Evolutionary conservation across 352 stramenopile species (phyloP), one percentile per base, ranked within the genome.

Genomic region (Phytophthora fragariaefolia): DNA sequence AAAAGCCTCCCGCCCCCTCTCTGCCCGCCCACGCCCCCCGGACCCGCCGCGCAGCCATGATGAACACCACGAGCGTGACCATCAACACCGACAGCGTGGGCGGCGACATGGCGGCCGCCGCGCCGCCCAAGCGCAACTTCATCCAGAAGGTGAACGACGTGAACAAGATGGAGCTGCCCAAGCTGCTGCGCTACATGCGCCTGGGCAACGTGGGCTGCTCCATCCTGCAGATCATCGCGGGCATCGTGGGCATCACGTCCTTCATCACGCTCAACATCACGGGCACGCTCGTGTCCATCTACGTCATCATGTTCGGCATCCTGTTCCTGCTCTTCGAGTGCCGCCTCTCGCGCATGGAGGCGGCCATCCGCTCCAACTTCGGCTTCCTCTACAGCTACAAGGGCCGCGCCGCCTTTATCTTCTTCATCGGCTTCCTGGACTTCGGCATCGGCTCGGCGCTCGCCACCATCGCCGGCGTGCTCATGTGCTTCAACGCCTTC

Each of bases 191-290:
- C 61, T 92, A 92, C 75, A 96, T 96, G 87, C 87, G 87, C 13
- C 56, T 96, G 45, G 75, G 84, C 59, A 96, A 96, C 69, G 87
- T 96, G 50, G 66, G 76, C n/a, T 94, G 85, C 66, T 92, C 87
- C 8, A 80, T 93, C 52, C 63, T 96, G 38, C 85, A 94, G 76
- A 85, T 94, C 69, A 85, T 96, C 59, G 85, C 87, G 1, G 87
- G 87, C 10, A 66, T 94, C 62, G 82, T 90, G 58, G 87, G 87
- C 58, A 85, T 96, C 73, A 92, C 82, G 45, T 91, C 79, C 50
- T 94, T 96, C 71, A 92, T 96, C 68, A 96, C 87, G 72, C 84
- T 96, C 67, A 96, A 96, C 81, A 89, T 96, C 73, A 96, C 87
- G 60, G 87, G 87, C 73, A 91, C 83, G 30, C 76, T 96, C 54